A percentile compares a stretch with the other conserved stretches of the same genome.
These are phyloP conservation scores for Lolium rigidum DNA, from an alignment of 176 grass and related monocot genomes.

Conservation along the genomic window DNA sequence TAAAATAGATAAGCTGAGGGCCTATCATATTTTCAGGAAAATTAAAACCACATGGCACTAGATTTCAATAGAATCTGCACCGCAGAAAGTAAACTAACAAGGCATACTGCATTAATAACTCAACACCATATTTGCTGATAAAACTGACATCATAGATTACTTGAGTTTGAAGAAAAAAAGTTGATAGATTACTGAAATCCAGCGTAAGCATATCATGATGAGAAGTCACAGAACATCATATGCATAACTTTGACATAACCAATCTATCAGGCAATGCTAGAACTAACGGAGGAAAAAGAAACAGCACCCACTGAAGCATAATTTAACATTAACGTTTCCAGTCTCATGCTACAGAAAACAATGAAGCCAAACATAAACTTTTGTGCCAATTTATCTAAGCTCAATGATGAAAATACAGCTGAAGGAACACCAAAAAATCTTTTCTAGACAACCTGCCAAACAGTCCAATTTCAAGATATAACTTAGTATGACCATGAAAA, in stretches of 20 bases:
- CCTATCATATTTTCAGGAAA: background rate
- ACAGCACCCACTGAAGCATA: background rate
- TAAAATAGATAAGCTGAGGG: background rate
- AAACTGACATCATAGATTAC: background rate
- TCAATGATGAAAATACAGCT: background rate
- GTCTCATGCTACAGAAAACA: background rate
- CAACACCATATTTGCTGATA: background rate
- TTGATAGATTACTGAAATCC: background rate
- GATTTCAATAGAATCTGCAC: background rate
- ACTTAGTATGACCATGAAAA: slow-evolving; percentile 4
- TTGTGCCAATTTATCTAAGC: slow-evolving; percentile 10
- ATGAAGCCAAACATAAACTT: background rate
- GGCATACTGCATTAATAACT: background rate
- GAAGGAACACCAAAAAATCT: slow-evolving; percentile 9
- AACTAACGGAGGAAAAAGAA: background rate
- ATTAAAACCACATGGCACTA: background rate
- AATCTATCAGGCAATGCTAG: background rate
- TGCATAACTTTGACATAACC: background rate
- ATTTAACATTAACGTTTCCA: background rate
- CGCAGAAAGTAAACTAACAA: background rate
- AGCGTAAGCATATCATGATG: background rate
- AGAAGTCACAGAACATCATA: background rate
- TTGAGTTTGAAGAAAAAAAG: background rate
- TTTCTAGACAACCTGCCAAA: slow-evolving; percentile 13
- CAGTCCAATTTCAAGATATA: slow-evolving; percentile 5